Base-by-base conservation (phyloP, 2,329 filamentous ascomycete species). In the Paraphaeosphaeria sporulosa region DNA sequence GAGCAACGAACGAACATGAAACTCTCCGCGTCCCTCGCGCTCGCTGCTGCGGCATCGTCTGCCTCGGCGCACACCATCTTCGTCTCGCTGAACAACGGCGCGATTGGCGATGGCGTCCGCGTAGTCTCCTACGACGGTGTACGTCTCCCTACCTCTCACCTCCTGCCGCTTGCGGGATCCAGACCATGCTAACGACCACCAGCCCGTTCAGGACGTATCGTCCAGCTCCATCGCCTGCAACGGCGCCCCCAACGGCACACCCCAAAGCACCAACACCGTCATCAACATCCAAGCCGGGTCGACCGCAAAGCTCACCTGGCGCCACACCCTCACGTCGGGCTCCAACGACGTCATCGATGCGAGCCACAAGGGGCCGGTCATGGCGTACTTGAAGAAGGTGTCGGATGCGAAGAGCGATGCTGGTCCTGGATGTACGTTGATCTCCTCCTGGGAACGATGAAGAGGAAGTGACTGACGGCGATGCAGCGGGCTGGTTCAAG, bases 351-450 rank as follows among this genome's bases (percentile, higher is more conserved):
- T 87, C 42, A 86, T 89, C 76, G 86, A 87, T 58, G 68, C 83
- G 0, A 81, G 79, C 38, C 86, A 88, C 75, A 81, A 85, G 65
- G 85, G 85, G 1, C 85, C 85, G 21, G 84, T 84, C 0, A 77
- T 86, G 71, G 85, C 84, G 0, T 87, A 87, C 68, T 72, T 87
- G 57, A 86, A 86, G 75, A 86, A 86, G 68, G 84, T 87, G 21
- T 71, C 75, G 55, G 78, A 84, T 58, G 85, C 85, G 0, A 72
- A 74, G 57, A 72, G 65, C 1, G 71, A 75, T 44, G 55, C 60
- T 8, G 74, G 73, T 6, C 52, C 71, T 34, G 74, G 74, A 2
- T 60, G 64, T 52, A 70, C 61, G 40, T 27, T 27, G 25, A 27
- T 27, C 25, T 6, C 25, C 25, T n/a, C n/a, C n/a, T n/a, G n/a